Percentiles rank a stretch among this genome's conserved stretches.
Conservation (phyloP, 495 filamentous ascomycete genomes). For the Podospora pseudoanserina region DNA sequence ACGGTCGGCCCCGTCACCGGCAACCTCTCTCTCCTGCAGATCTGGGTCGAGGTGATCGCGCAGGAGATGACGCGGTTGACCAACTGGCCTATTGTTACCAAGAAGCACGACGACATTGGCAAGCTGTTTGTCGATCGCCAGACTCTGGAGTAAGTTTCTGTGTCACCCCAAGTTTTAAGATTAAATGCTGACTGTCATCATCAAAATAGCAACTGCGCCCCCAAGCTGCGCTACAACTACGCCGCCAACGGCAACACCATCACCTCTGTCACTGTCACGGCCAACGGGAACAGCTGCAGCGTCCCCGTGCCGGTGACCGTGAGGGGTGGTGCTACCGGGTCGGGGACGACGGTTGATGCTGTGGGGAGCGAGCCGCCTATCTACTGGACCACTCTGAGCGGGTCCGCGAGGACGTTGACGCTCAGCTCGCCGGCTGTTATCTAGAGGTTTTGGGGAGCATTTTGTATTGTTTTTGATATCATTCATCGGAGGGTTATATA, state of each 20-base stretch:
- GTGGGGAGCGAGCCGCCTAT: slow-evolving; percentile 57
- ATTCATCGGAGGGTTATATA: not conserved
- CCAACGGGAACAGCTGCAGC: slow-evolving; percentile 50
- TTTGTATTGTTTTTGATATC: not conserved
- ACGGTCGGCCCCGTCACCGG: slow-evolving; percentile 50
- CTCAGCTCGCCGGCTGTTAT: slow-evolving; percentile 23
- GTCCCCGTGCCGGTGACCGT: slow-evolving; percentile 56
- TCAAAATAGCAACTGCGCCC: slow-evolving; percentile 40
- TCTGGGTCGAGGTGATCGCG: slow-evolving; percentile 58
- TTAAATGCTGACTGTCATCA: slow-evolving; percentile 1
- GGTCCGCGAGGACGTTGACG: slow-evolving; percentile 50
- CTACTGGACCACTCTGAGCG: slow-evolving; percentile 55
- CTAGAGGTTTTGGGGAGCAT: not conserved
- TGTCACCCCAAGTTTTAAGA: not conserved
- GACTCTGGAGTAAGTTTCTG: slow-evolving; percentile 43
- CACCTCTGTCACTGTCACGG: slow-evolving; percentile 49
- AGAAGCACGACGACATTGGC: slow-evolving; percentile 57
- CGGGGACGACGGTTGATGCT: slow-evolving; percentile 51
- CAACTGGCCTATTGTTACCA: slow-evolving; percentile 55
- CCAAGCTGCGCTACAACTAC: slow-evolving; percentile 47
- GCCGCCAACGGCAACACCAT: slow-evolving; percentile 40
- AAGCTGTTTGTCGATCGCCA: slow-evolving; percentile 48
- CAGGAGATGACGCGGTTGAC: slow-evolving; percentile 56
- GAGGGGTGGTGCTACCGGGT: slow-evolving; percentile 40
- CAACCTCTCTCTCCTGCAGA: slow-evolving; percentile 55